phyloP scores from a whole-genome alignment of 2,329 filamentous ascomycete species.

The Beauveria scarabaeidicola region DNA sequence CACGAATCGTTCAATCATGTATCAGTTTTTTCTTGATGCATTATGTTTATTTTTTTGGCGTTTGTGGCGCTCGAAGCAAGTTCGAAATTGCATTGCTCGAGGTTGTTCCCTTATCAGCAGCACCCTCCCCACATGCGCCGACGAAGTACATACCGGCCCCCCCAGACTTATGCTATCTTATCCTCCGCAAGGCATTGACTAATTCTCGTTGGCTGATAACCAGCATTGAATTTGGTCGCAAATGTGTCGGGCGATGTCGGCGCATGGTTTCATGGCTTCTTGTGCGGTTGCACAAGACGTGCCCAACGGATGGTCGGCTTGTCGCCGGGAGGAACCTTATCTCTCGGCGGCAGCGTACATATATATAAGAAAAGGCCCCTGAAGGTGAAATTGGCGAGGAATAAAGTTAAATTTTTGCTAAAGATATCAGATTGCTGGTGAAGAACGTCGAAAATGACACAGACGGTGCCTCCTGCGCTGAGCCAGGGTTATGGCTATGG shows the following conservation, averaged over 20 bases:
- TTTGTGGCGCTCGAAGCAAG: too few relatives aligned
- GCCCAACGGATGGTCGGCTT: neutral
- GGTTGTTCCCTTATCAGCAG: neutral
- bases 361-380: neutral
- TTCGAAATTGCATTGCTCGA: too few relatives aligned
- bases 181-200: neutral
- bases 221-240: neutral
- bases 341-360: neutral
- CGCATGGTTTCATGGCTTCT: neutral
- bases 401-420: neutral
- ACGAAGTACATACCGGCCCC: neutral
- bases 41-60: neutral
- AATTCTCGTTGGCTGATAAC: neutral
- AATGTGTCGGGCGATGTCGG: slow-evolving; percentile 1
- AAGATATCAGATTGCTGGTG: too few relatives aligned
- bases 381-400: neutral
- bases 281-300: neutral
- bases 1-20: neutral
- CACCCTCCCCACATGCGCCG: neutral
- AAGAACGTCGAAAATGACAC: neutral
- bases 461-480: slow-evolving; percentile 26
- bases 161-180: slow-evolving; percentile 4
- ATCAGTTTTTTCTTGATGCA: neutral
- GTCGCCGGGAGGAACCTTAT: slow-evolving; percentile 1
- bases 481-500: slow-evolving; percentile 66